Evolutionary conservation across 1,139 yeast species (phyloP).

Genomic region (Candida sp.): DNA sequence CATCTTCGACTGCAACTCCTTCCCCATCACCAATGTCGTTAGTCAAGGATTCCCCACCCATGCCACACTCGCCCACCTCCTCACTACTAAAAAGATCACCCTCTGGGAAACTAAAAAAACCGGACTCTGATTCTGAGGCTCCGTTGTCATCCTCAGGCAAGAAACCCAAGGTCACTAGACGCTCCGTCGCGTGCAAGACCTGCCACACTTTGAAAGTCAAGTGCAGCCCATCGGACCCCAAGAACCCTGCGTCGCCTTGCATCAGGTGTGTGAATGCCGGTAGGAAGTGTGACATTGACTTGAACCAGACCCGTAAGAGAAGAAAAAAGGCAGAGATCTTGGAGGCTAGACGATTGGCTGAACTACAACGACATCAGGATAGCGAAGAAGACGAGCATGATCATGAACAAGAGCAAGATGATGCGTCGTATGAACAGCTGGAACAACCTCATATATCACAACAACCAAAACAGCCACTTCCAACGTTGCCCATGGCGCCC

Average conservation of each 20-base stretch:
- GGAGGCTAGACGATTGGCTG: conserved; percentile 19
- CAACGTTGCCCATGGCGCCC: not conserved
- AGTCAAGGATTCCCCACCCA: not conserved
- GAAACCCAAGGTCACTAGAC: conserved; percentile 23
- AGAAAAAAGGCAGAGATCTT: conserved; percentile 38
- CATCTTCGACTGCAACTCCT: not conserved
- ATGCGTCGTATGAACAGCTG: not conserved
- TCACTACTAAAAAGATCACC: not conserved
- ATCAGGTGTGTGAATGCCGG: conserved; percentile 70
- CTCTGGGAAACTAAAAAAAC: not conserved
- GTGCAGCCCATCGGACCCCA: conserved; percentile 73
- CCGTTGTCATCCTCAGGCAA: not conserved
- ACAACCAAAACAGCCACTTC: conserved; percentile 1
- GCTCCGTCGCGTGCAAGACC: conserved; percentile 70
- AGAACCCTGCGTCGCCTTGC: conserved; percentile 69
- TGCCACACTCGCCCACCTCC: not conserved
- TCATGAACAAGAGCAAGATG: not conserved
- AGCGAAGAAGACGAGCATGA: not conserved
- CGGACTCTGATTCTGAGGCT: not conserved
- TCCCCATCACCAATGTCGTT: not conserved
- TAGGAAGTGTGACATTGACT: conserved; percentile 69
- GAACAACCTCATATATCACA: not conserved
- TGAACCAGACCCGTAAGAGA: conserved; percentile 62
- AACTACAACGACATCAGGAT: conserved; percentile 4
- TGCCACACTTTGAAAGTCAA: conserved; percentile 84